Percentiles rank a stretch among this genome's conserved stretches.
Evolutionary conservation across 2,329 filamentous ascomycete genomes (phyloP).

Genomic region (Fusarium sp.): DNA sequence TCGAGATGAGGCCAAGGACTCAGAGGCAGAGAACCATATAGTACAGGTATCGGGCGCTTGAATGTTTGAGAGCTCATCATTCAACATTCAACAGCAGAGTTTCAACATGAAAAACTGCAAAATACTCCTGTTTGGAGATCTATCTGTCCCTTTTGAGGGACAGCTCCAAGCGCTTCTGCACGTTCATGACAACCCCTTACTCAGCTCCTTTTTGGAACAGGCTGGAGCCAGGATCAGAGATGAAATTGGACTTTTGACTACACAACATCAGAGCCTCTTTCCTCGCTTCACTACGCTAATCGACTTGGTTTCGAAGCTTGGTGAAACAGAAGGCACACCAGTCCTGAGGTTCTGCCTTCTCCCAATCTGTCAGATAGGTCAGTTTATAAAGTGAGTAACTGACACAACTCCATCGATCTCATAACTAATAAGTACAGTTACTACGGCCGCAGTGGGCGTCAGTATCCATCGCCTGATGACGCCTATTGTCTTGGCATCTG

Average conservation of each 20-base stretch:
- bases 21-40: constrained; percentile 14
- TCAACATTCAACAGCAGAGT: constrained; percentile 1
- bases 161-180: constrained; percentile 38
- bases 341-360: constrained; percentile 40
- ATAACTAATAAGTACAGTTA: constrained; percentile 3
- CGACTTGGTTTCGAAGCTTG: constrained; percentile 38
- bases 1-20: not conserved
- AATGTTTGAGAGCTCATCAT: not conserved
- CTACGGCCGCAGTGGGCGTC: constrained; percentile 25
- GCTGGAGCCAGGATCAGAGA: constrained; percentile 34
- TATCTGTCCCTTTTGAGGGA: constrained; percentile 38
- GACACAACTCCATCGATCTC: accelerated
- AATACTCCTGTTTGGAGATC: constrained; percentile 42
- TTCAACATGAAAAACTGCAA: constrained; percentile 19
- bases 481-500: constrained; percentile 41
- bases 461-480: constrained; percentile 34
- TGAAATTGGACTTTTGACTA: constrained; percentile 35
- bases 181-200: constrained; percentile 36
- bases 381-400: constrained; percentile 41
- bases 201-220: constrained; percentile 42
- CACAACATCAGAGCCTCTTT: constrained; percentile 34
- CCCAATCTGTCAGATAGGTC: constrained; percentile 37
- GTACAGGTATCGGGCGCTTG: not conserved
- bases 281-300: constrained; percentile 45
- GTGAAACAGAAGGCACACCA: constrained; percentile 31